phyloP scores from a whole-genome alignment of 2,329 filamentous ascomycete genomes.

The Ceratocystis cubensis region DNA sequence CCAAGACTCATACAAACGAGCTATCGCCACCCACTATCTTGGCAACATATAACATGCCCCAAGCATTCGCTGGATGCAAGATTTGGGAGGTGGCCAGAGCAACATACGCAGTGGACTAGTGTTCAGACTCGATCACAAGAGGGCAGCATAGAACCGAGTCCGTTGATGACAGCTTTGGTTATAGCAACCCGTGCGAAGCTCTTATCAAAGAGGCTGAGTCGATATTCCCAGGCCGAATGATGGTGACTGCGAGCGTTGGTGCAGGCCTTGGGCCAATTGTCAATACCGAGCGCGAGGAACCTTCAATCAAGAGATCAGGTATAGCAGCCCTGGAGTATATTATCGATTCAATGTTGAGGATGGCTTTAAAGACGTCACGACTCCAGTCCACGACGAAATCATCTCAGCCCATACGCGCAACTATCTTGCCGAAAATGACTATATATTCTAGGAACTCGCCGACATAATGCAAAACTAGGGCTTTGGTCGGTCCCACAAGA shows the following conservation, averaged over 20 bases:
- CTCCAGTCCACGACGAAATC: constrained; percentile 25
- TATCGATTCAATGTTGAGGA: constrained; percentile 25
- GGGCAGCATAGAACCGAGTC: constrained; percentile 25
- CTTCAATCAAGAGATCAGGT: constrained; percentile 8
- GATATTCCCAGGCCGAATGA: constrained; percentile 23
- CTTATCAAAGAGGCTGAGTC: constrained; percentile 26
- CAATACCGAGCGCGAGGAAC: constrained; percentile 19
- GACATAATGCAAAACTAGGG: neutral
- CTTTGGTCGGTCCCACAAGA: no score
- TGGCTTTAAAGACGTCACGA: constrained; percentile 25
- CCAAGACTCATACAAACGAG: constrained; percentile 14
- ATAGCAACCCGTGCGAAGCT: constrained; percentile 28
- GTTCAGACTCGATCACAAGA: constrained; percentile 26
- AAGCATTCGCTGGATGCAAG: constrained; percentile 22
- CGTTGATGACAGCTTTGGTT: constrained; percentile 27
- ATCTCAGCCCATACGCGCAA: constrained; percentile 24
- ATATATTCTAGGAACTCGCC: neutral
- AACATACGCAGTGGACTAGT: constrained; percentile 26
- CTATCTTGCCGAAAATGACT: constrained; percentile 21
- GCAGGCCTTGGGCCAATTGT: constrained; percentile 24
- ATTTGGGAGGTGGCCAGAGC: constrained; percentile 28
- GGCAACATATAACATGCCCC: constrained; percentile 24
- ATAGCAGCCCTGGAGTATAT: constrained; percentile 23
- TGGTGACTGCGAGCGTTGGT: constrained; percentile 25
- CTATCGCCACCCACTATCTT: constrained; percentile 24